Conservation (phyloP, 257 asterid species). For the Mentha longifolia region DNA sequence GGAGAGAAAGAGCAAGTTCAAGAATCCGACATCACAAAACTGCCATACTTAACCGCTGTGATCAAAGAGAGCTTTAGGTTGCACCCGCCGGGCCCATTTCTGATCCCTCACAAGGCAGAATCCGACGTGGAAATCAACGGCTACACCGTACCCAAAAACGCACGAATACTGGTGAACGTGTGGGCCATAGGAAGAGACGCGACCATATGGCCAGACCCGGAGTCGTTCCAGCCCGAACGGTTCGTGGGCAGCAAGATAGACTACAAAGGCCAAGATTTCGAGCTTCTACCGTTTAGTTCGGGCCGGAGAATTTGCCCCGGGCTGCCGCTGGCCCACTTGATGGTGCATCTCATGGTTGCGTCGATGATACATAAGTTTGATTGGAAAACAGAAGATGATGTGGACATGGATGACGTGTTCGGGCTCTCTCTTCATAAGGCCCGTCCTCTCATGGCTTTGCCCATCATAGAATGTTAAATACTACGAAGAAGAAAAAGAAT, state of each 20-base stretch:
- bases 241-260: constrained; percentile 16
- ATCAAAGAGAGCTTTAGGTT: constrained; percentile 16
- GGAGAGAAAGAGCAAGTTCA: neutral
- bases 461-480: too few species aligned
- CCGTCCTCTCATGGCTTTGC: too few species aligned
- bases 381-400: constrained; percentile 10
- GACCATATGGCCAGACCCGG: constrained; percentile 18
- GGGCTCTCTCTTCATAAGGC: too few species aligned
- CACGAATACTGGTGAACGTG: constrained; percentile 10
- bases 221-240: constrained; percentile 29
- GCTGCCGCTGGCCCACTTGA: constrained; percentile 19
- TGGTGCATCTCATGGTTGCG: constrained; percentile 24
- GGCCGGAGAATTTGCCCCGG: constrained; percentile 30
- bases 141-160: constrained; percentile 11
- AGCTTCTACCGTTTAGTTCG: constrained; percentile 12
- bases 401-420: constrained; percentile 15
- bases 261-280: constrained; percentile 23
- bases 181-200: constrained; percentile 30
- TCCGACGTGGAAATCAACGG: constrained; percentile 10
- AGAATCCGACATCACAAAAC: constrained; percentile 24
- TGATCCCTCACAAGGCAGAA: constrained; percentile 16
- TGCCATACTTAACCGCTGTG: constrained; percentile 24
- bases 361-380: constrained; percentile 23
- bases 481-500: too few species aligned
- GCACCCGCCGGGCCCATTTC: constrained; percentile 15